phyloP scores from a whole-genome alignment of 164 flowering plant species.

The Sextonia rubra region DNA sequence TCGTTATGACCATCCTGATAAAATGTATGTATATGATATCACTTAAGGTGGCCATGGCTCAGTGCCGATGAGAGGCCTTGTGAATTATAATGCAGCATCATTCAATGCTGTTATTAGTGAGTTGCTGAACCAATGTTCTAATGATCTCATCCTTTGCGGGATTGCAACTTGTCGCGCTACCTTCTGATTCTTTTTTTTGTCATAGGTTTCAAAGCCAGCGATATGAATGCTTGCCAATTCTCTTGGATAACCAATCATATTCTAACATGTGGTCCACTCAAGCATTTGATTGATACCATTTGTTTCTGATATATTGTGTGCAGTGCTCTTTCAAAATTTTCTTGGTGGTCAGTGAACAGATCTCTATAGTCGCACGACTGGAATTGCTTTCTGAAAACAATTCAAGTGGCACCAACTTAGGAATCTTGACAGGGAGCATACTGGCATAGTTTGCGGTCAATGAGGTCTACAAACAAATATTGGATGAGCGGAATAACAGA shows the following conservation, averaged over 20 bases:
- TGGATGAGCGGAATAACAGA: background rate
- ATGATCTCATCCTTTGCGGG: background rate
- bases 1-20: background rate
- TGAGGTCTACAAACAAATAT: constrained; percentile 2
- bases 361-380: background rate
- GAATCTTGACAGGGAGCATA: constrained; percentile 2
- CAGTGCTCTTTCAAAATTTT: background rate
- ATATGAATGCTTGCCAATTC: background rate
- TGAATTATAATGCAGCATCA: background rate
- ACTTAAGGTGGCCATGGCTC: too few relatives aligned
- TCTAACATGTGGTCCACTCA: background rate
- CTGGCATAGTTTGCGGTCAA: background rate
- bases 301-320: background rate
- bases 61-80: too few relatives aligned
- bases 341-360: constrained; percentile 11
- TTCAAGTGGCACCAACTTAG: background rate
- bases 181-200: background rate
- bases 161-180: background rate
- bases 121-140: too few relatives aligned
- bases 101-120: background rate
- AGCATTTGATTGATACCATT: constrained; percentile 1
- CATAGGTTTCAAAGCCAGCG: constrained; percentile 1
- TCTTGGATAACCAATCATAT: background rate
- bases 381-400: background rate
- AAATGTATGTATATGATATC: background rate